A percentile compares a stretch with the other conserved stretches of the same genome.
These are phyloP conservation scores for Hericium alpestre DNA, from an alignment of 768 basidiomycete species.

Conservation along the genomic window DNA sequence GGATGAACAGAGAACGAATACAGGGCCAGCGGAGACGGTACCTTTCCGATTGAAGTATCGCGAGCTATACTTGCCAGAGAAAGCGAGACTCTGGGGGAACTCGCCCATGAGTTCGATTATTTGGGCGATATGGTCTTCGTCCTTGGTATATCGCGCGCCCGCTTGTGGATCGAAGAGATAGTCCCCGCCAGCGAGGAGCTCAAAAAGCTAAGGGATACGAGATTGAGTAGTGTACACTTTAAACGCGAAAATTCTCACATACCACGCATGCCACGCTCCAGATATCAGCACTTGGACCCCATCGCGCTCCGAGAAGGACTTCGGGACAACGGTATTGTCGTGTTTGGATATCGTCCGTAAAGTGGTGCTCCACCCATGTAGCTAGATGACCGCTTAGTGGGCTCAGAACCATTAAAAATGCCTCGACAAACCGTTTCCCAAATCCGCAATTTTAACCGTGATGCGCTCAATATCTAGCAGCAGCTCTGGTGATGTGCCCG, in stretches of 20 bases:
- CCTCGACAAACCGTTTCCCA: conserved; percentile 67
- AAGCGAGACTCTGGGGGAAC: conserved; percentile 70
- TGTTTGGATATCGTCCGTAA: conserved; percentile 98
- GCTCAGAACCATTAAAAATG: no score
- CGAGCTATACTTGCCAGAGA: conserved; percentile 84
- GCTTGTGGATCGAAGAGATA: conserved; percentile 97
- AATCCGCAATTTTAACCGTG: conserved; percentile 97
- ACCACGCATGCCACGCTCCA: conserved; percentile 96
- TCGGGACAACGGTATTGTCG: conserved; percentile 96
- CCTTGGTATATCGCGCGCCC: conserved; percentile 90
- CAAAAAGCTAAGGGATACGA: conserved; percentile 60
- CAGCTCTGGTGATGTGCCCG: conserved; percentile 4
- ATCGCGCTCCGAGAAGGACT: conserved; percentile 91
- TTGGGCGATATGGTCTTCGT: conserved; percentile 96
- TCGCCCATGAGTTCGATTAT: conserved; percentile 95
- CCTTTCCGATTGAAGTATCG: conserved; percentile 98
- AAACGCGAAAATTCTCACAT: conserved; percentile 19
- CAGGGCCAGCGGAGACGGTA: conserved; percentile 17
- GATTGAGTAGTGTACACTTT: not conserved
- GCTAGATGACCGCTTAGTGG: conserved; percentile 28
- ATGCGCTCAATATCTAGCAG: conserved; percentile 45
- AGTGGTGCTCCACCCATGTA: conserved; percentile 90
- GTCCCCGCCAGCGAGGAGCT: conserved; percentile 91
- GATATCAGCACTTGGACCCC: conserved; percentile 91
- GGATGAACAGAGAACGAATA: not conserved